These are phyloP conservation scores for Rhododendron henanense DNA, from an alignment of 148 eudicot species.

Conservation along the genomic window DNA sequence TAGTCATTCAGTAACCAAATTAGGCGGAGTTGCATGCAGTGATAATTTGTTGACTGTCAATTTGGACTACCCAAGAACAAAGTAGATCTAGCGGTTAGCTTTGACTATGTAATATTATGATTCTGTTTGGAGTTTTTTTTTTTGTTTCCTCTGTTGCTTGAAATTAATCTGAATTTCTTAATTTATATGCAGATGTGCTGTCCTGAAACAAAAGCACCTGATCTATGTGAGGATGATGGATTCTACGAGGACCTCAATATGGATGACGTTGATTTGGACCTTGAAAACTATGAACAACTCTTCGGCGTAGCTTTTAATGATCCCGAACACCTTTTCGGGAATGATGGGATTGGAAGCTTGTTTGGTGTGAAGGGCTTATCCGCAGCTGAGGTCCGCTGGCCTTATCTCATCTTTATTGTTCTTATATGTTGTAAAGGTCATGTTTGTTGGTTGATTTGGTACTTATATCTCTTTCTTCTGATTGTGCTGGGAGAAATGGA, in stretches of 20 bases:
- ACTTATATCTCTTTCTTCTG: not conserved
- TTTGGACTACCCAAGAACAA: not conserved
- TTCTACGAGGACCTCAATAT: constrained; percentile 36
- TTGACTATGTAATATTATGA: not conserved
- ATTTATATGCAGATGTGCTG: constrained; percentile 34
- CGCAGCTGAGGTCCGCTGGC: constrained; percentile 30
- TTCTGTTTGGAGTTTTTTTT: not conserved
- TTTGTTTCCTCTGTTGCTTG: not conserved
- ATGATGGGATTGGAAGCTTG: constrained; percentile 37
- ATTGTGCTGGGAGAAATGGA: constrained; percentile 1
- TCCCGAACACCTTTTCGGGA: constrained; percentile 37
- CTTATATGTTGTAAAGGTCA: not conserved
- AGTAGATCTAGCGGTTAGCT: not conserved
- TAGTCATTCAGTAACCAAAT: not conserved
- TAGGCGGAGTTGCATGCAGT: not conserved
- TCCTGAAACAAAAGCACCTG: constrained; percentile 36
- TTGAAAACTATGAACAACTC: constrained; percentile 54
- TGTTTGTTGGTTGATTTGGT: not conserved
- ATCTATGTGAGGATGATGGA: constrained; percentile 39
- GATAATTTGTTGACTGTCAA: not conserved
- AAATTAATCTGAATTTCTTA: not conserved
- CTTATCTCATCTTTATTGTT: not conserved
- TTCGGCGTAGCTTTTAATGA: constrained; percentile 40
- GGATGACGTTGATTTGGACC: constrained; percentile 42
- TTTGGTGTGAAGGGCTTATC: constrained; percentile 34